phyloP scores from a whole-genome alignment of 108 stramenopile genomes.

The Aureococcus anophagefferens region DNA sequence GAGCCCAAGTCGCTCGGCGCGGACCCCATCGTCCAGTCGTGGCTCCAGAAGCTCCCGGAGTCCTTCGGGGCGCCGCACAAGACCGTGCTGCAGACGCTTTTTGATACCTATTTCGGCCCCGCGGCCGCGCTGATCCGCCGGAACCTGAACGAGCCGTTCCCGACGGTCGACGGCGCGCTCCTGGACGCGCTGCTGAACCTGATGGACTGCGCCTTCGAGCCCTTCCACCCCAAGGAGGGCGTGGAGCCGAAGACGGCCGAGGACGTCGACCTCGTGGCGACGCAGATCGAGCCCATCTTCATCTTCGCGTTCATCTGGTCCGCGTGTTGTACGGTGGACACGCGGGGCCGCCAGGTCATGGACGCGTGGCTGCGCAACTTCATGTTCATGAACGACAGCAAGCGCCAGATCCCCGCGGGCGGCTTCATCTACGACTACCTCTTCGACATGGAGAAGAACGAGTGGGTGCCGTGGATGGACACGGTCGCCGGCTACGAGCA shows the following conservation, averaged over 20 bases:
- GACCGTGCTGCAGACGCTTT: conserved; percentile 15
- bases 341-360: background rate
- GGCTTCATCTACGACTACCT: conserved; percentile 41
- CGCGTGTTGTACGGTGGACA: conserved; percentile 12
- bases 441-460: conserved; percentile 19
- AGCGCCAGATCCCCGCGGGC: conserved; percentile 21
- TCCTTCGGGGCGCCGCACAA: background rate
- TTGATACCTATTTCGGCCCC: conserved; percentile 26
- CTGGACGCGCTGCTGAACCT: conserved; percentile 37
- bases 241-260: conserved; percentile 23
- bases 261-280: conserved; percentile 17
- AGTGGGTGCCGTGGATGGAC: conserved; percentile 47
- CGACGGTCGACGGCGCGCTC: conserved; percentile 41
- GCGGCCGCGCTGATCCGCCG: conserved; percentile 15
- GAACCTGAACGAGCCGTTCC: conserved; percentile 33
- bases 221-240: conserved; percentile 31
- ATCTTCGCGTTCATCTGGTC: conserved; percentile 40
- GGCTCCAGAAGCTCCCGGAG: conserved; percentile 30
- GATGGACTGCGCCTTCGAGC: conserved; percentile 34
- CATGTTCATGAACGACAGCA: conserved; percentile 15
- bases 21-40: conserved; percentile 37
- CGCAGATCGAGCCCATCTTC: conserved; percentile 31
- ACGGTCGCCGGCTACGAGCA: conserved; percentile 33
- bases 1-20: conserved; percentile 45
- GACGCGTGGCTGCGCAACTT: conserved; percentile 11